These are phyloP conservation scores for Rhinocladiella mackenziei DNA, from an alignment of 2,329 filamentous ascomycete species.

Conservation along the genomic window DNA sequence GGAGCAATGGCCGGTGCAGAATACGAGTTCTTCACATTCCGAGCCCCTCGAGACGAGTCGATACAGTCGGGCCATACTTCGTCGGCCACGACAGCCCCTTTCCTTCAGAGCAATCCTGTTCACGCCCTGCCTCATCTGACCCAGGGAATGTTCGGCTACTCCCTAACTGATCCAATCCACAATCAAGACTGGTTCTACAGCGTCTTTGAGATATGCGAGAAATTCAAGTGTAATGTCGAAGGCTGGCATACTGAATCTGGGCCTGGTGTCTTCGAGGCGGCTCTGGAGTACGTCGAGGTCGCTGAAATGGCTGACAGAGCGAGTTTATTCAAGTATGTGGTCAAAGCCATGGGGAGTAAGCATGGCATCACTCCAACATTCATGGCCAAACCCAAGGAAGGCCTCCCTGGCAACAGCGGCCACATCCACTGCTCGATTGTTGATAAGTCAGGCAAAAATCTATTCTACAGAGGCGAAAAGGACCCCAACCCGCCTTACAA, in stretches of 20 bases:
- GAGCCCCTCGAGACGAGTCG: constrained; percentile 54
- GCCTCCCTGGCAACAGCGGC: constrained; percentile 88
- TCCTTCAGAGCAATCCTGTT: constrained; percentile 68
- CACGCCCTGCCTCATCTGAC: constrained; percentile 73
- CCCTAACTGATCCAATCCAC: constrained; percentile 76
- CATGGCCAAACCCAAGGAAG: constrained; percentile 94
- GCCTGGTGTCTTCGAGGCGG: constrained; percentile 89
- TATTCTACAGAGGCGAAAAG: constrained; percentile 68
- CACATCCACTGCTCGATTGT: constrained; percentile 93
- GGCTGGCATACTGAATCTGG: constrained; percentile 96
- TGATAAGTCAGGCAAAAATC: constrained; percentile 73
- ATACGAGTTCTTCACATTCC: constrained; percentile 93
- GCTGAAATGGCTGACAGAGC: constrained; percentile 87
- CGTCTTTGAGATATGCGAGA: constrained; percentile 73
- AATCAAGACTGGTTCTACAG: constrained; percentile 92
- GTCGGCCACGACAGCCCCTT: constrained; percentile 66
- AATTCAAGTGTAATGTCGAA: constrained; percentile 78
- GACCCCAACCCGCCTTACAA: constrained; percentile 69
- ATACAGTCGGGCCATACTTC: constrained; percentile 51
- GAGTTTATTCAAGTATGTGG: constrained; percentile 88
- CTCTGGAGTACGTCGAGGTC: constrained; percentile 85
- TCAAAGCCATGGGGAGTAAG: constrained; percentile 81
- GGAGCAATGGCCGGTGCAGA: constrained; percentile 88
- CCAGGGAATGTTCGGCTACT: constrained; percentile 95
- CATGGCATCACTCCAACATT: constrained; percentile 94